Base-by-base conservation (phyloP, 2,329 filamentous ascomycete species). In the Intubia oerlemansii region DNA sequence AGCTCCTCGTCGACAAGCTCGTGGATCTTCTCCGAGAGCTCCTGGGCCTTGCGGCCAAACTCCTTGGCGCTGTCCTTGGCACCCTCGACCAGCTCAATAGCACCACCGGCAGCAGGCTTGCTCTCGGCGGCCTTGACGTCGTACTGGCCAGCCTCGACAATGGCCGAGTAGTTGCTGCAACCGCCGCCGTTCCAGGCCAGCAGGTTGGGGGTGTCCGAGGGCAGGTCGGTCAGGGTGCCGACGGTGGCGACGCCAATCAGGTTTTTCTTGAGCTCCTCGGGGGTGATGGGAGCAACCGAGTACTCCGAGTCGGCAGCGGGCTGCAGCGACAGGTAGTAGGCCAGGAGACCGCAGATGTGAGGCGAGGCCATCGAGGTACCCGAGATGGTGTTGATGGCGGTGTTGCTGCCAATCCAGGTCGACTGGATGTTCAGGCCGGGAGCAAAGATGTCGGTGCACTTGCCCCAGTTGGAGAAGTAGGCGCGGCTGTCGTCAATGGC, bases 391-490 rank as follows among this genome's bases (percentile, higher is more conserved):
- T 98, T 98, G 61, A 81, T 70, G 46, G 88, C 85, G 46, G 85
- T 74, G 56, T 88, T 78, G 69, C 76, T 85, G 50, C 90, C 88
- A 45, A 91, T 92, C 88, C 88, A 98, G 52, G 88, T 95, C 40
- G 88, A 98, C 44, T 80, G 69, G 45, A 98, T 92, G 73, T 82
- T 92, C 46, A 93, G 66, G 48, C 88, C 88, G 36, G 88, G 88
- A 38, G 84, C 88, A 47, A 98, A 98, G 65, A 98, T 92, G 57
- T 98, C 88, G 52, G 85, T 92, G 69, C 88, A 98, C 66, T 85
- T 88, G 54, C 88, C 88, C 55, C 74, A 95, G 78, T 98, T 98
- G 70, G 90, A 98, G 73, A 98, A 98, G 70, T 95, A 98, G 40
- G 88, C 88, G 57, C 88, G 85, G 64, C 81, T 80, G 50, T 98